Conservation (phyloP, 108 stramenopile genomes). For the Cyclotella baltica region DNA sequence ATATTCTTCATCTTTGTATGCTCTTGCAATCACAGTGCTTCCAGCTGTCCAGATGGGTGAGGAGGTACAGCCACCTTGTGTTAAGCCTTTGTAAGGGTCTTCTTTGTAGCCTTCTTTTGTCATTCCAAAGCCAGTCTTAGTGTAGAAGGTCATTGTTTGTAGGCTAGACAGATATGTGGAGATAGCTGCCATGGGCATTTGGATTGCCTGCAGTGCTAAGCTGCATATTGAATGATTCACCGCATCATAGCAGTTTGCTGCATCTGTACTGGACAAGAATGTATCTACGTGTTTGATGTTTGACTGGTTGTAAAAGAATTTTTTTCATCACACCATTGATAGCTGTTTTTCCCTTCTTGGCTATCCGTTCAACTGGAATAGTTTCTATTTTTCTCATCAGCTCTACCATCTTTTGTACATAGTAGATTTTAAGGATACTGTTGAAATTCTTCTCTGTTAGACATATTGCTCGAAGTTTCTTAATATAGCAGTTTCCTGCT, state of each 20-base stretch:
- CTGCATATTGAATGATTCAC: neutral
- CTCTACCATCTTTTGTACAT: slow-evolving; percentile 17
- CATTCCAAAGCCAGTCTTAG: neutral
- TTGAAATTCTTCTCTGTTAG: slow-evolving; percentile 38
- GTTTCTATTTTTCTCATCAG: neutral
- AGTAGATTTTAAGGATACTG: slow-evolving; percentile 16
- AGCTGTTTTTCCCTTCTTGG: neutral
- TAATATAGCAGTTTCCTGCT: slow-evolving; percentile 14
- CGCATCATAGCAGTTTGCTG: slow-evolving; percentile 6
- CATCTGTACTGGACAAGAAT: neutral
- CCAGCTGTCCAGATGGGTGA: neutral
- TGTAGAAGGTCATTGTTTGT: neutral
- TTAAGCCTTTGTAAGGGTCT: neutral
- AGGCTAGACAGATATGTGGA: neutral
- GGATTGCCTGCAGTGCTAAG: neutral
- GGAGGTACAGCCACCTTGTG: slow-evolving; percentile 7
- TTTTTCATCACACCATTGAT: neutral
- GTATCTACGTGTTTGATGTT: neutral
- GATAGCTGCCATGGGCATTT: neutral
- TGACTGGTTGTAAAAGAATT: neutral
- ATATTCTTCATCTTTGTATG: slow-evolving; percentile 2
- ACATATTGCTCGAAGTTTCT: slow-evolving; percentile 34
- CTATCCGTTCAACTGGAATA: slow-evolving; percentile 17
- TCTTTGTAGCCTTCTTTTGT: neutral
- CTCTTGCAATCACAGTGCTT: neutral